Evolutionary conservation across 1,284 basidiomycete genomes (phyloP).

Genomic region (Trichosporon faecale): DNA sequence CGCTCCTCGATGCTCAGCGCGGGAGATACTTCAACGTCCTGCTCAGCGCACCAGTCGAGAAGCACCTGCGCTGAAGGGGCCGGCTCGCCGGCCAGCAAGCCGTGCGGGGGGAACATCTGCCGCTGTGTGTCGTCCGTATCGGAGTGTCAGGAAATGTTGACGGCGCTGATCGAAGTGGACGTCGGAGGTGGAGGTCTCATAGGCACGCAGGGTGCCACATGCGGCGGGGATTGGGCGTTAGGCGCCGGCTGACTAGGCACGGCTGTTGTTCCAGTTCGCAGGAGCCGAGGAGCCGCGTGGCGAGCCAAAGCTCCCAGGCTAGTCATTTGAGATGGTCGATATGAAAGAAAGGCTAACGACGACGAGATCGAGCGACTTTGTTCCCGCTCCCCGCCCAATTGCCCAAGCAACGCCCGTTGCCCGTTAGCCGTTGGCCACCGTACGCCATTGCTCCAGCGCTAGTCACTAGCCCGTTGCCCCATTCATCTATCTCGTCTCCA

Average conservation of each 20-base stretch:
- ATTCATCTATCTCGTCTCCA: background rate
- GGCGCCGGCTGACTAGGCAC: background rate
- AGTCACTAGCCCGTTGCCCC: background rate
- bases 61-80: slow-evolving; percentile 28
- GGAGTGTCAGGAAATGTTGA: background rate
- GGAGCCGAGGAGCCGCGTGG: background rate
- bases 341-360: no score
- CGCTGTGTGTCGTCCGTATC: background rate
- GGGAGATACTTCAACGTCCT: slow-evolving; percentile 18
- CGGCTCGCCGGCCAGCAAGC: slow-evolving; percentile 12
- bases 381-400: background rate
- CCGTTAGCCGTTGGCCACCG: background rate
- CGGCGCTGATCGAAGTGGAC: background rate
- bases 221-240: background rate
- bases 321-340: no score
- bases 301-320: background rate
- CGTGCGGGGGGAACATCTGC: slow-evolving; percentile 13
- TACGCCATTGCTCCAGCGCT: background rate
- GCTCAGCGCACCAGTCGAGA: slow-evolving; percentile 26
- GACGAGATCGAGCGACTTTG: background rate
- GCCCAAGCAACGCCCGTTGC: no score
- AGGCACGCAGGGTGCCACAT: background rate
- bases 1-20: slow-evolving; percentile 26
- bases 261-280: background rate
- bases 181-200: slow-evolving; percentile 10